Conservation (phyloP, 208 protist species). For the Leishmania major region DNA sequence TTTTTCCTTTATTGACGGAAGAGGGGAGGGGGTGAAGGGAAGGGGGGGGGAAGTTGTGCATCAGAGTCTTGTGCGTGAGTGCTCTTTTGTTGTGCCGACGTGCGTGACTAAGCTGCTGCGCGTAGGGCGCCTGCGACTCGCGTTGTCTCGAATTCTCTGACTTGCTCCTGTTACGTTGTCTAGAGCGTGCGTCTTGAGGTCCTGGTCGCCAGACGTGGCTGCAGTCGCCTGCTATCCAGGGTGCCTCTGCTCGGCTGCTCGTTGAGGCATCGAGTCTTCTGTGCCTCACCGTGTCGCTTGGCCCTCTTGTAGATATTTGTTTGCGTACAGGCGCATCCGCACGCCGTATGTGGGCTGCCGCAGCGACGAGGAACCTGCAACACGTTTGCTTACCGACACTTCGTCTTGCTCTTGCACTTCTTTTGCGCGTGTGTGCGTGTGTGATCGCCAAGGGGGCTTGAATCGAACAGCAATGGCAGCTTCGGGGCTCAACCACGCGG, state of each 20-base stretch:
- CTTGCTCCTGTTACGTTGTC: background rate
- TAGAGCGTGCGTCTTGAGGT: background rate
- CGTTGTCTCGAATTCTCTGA: background rate
- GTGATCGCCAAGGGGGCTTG: background rate
- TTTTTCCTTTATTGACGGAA: too few species aligned
- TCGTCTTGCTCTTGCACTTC: background rate
- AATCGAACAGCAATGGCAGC: background rate
- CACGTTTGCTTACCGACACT: background rate
- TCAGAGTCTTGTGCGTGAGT: background rate
- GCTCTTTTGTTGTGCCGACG: background rate
- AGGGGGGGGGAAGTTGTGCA: too few species aligned
- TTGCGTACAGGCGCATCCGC: background rate
- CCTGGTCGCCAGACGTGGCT: background rate
- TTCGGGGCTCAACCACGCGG: background rate
- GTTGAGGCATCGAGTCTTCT: background rate
- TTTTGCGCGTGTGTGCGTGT: background rate
- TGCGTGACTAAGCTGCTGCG: background rate
- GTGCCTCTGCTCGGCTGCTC: background rate
- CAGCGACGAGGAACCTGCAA: background rate
- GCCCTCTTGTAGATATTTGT: background rate
- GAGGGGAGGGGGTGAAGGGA: too few species aligned
- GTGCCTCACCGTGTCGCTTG: background rate
- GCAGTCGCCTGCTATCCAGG: background rate
- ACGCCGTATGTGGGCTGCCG: background rate
- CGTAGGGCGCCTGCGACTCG: too few species aligned